Evolutionary conservation across 306 rosid species (phyloP).

Genomic region (Vigna unguiculata): DNA sequence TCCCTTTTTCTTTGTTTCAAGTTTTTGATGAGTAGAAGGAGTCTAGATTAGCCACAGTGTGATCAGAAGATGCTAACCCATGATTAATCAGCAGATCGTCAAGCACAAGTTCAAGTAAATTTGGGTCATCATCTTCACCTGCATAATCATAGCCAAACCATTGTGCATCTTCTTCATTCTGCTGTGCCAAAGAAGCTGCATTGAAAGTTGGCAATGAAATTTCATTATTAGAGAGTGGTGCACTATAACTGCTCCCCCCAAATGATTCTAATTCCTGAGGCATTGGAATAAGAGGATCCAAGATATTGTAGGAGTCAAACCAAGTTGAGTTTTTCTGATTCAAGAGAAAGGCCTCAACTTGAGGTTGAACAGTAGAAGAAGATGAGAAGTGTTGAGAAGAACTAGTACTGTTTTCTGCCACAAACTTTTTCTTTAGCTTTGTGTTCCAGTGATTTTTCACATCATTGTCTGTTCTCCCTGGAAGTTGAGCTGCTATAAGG

Average conservation of each 20-base stretch:
- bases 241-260: slow-evolving; percentile 23
- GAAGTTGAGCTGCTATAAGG: slow-evolving; percentile 43
- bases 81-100: slow-evolving; percentile 16
- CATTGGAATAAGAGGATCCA: slow-evolving; percentile 33
- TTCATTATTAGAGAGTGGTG: slow-evolving; percentile 30
- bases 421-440: slow-evolving; percentile 43
- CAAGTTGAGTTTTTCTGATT: slow-evolving; percentile 19
- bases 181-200: slow-evolving; percentile 16
- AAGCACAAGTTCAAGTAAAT: slow-evolving; percentile 32
- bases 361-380: slow-evolving; percentile 40
- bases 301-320: slow-evolving; percentile 20
- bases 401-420: slow-evolving; percentile 22
- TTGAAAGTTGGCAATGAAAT: slow-evolving; percentile 23
- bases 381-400: slow-evolving; percentile 22
- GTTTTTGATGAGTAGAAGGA: slow-evolving; percentile 15
- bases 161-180: slow-evolving; percentile 14
- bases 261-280: slow-evolving; percentile 23
- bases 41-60: slow-evolving; percentile 4
- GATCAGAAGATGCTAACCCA: slow-evolving; percentile 20
- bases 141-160: slow-evolving; percentile 32
- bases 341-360: slow-evolving; percentile 29
- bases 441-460: slow-evolving; percentile 50
- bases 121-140: slow-evolving; percentile 34
- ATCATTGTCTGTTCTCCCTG: slow-evolving; percentile 48
- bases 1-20: not conserved